Evolutionary conservation across 176 grass and related monocot genomes (phyloP).

Genomic region (Luzula sylvatica): DNA sequence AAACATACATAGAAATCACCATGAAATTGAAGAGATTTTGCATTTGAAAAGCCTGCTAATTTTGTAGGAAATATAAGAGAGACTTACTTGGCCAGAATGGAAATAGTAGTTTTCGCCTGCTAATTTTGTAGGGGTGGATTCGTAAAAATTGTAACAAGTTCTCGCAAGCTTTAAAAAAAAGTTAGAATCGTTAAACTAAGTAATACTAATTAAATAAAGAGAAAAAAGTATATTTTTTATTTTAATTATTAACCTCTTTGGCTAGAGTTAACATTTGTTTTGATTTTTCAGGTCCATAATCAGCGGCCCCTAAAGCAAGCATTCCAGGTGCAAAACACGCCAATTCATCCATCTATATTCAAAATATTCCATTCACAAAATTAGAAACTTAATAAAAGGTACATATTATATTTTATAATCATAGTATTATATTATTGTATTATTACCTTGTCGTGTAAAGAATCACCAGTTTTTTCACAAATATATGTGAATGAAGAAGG

Average conservation of each 20-base stretch:
- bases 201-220: not conserved
- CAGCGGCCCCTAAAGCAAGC: slow-evolving; percentile 88
- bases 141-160: slow-evolving; percentile 99
- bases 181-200: not conserved
- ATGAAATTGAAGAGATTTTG: too few relatives aligned
- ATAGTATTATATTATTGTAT: slow-evolving; percentile 3
- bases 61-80: slow-evolving; percentile 9
- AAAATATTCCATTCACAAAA: slow-evolving; percentile 28
- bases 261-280: slow-evolving; percentile 79
- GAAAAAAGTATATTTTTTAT: not conserved
- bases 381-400: slow-evolving; percentile 1
- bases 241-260: slow-evolving; percentile 54
- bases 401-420: slow-evolving; percentile 17
- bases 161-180: slow-evolving; percentile 51
- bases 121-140: slow-evolving; percentile 87
- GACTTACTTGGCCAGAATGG: slow-evolving; percentile 47
- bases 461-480: slow-evolving; percentile 83
- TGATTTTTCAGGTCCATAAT: slow-evolving; percentile 81
- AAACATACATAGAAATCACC: too few relatives aligned
- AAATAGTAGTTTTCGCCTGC: slow-evolving; percentile 97
- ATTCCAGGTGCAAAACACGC: slow-evolving; percentile 99
- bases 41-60: too few relatives aligned
- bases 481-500: slow-evolving; percentile 91
- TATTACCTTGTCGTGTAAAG: slow-evolving; percentile 82
- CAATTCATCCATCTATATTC: slow-evolving; percentile 94